Conservation (phyloP, 2,329 filamentous ascomycete species). For the Fusarium beomiforme region DNA sequence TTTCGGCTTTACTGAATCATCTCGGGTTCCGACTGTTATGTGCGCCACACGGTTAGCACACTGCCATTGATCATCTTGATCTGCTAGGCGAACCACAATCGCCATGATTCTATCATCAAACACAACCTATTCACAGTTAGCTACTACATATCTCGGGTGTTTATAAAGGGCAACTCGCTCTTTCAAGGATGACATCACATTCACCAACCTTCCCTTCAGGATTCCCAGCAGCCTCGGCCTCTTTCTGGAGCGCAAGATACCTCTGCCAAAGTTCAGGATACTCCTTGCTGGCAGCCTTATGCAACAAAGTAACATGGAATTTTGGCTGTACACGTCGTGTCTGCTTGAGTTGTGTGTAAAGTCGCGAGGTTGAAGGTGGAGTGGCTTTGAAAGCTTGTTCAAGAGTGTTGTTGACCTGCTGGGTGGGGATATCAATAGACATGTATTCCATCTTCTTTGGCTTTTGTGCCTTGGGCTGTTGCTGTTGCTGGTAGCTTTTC, state of each 20-base stretch:
- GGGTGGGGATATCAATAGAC: slow-evolving; percentile 58
- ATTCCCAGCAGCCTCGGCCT: slow-evolving; percentile 49
- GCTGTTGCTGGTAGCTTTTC: slow-evolving; percentile 48
- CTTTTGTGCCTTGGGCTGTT: slow-evolving; percentile 44
- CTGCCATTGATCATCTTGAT: slow-evolving; percentile 66
- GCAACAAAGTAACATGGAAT: slow-evolving; percentile 95
- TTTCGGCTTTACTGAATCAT: slow-evolving; percentile 81
- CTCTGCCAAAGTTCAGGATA: slow-evolving; percentile 78
- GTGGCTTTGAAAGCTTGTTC: slow-evolving; percentile 73
- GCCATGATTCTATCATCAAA: slow-evolving; percentile 92
- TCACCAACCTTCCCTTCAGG: slow-evolving; percentile 61
- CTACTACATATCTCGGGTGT: background rate
- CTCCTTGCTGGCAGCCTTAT: slow-evolving; percentile 71
- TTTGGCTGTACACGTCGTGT: slow-evolving; percentile 79
- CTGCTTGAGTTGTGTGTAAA: slow-evolving; percentile 81
- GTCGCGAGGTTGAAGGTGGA: slow-evolving; percentile 55
- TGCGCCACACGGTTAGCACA: slow-evolving; percentile 85
- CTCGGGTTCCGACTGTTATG: slow-evolving; percentile 87
- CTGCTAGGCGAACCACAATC: slow-evolving; percentile 80
- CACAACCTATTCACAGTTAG: slow-evolving; percentile 65
- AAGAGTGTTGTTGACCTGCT: slow-evolving; percentile 64
- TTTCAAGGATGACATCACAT: slow-evolving; percentile 71
- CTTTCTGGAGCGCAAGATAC: slow-evolving; percentile 70
- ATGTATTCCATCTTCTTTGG: slow-evolving; percentile 65
- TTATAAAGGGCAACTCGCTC: slow-evolving; percentile 51